These are phyloP conservation scores for Candida schatavii DNA, from an alignment of 805 yeast genomes.

Conservation along the genomic window DNA sequence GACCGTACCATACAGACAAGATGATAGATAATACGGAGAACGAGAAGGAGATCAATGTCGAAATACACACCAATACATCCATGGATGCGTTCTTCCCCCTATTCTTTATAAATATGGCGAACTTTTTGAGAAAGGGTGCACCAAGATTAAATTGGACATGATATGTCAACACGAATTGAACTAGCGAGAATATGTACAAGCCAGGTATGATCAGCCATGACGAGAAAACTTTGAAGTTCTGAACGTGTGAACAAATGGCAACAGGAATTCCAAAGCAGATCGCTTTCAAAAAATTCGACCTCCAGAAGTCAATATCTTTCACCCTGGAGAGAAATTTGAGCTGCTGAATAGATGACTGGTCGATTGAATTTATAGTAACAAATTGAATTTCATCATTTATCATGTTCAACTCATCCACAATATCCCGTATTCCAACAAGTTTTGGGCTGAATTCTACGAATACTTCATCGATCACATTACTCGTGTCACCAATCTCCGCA, in stretches of 20 bases:
- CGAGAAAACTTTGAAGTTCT: conserved; percentile 28
- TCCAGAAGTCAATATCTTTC: conserved; percentile 76
- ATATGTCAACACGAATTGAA: conserved; percentile 56
- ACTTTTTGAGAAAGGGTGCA: conserved; percentile 58
- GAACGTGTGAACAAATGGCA: conserved; percentile 48
- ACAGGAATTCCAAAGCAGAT: conserved; percentile 63
- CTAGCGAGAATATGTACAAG: conserved; percentile 57
- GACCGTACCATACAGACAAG: conserved; percentile 43
- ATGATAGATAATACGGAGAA: conserved; percentile 69
- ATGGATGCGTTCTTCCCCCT: conserved; percentile 65
- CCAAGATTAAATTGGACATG: conserved; percentile 72
- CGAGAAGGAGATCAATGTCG: conserved; percentile 73
- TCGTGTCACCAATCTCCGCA: conserved; percentile 10
- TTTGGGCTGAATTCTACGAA: conserved; percentile 48
- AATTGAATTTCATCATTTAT: conserved; percentile 59
- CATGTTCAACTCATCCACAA: conserved; percentile 44
- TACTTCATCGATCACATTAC: conserved; percentile 30
- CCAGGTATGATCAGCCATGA: conserved; percentile 52
- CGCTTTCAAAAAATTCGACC: conserved; percentile 49
- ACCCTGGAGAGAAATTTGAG: conserved; percentile 62
- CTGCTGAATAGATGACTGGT: conserved; percentile 59
- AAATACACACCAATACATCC: conserved; percentile 86
- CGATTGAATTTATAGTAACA: conserved; percentile 43
- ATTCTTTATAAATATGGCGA: conserved; percentile 63
- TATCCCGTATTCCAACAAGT: conserved; percentile 58